Conservation (phyloP, 208 protist genomes). For the Trypanosomatidae sp. region DNA sequence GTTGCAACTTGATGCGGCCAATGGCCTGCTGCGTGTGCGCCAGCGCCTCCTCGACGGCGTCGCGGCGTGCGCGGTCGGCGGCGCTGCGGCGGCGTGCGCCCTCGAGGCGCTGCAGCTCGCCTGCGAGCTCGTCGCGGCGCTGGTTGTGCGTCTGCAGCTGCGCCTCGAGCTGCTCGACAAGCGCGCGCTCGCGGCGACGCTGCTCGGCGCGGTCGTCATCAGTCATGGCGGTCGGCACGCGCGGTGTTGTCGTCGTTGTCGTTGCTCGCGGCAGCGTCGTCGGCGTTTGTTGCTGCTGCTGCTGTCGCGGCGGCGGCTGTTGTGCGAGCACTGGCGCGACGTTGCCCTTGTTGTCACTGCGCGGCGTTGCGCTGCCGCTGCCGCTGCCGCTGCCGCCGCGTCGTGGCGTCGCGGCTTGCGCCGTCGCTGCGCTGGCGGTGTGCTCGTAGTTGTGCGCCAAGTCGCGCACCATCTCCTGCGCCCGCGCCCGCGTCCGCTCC, state of each 20-base stretch:
- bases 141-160: slow-evolving; percentile 33
- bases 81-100: slow-evolving; percentile 25
- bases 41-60: slow-evolving; percentile 20
- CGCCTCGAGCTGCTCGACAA: slow-evolving; percentile 28
- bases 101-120: slow-evolving; percentile 45
- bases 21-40: slow-evolving; percentile 29
- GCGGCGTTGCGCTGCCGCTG: too few relatives aligned
- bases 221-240: neutral
- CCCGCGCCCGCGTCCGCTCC: slow-evolving; percentile 7
- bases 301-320: neutral
- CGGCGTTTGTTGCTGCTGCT: neutral
- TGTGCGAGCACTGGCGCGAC: too few relatives aligned
- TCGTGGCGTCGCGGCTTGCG: neutral
- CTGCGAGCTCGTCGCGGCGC: slow-evolving; percentile 34
- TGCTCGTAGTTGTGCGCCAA: neutral
- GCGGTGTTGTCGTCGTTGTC: neutral
- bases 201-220: neutral
- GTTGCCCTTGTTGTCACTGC: too few relatives aligned
- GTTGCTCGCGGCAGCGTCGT: neutral
- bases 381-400: too few relatives aligned
- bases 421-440: neutral
- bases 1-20: slow-evolving; percentile 31
- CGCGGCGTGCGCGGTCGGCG: slow-evolving; percentile 27
- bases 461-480: neutral
- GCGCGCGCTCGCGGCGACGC: neutral